These are phyloP conservation scores for Aspergillus mulundensis DNA, from an alignment of 495 filamentous ascomycete species.

Conservation along the genomic window DNA sequence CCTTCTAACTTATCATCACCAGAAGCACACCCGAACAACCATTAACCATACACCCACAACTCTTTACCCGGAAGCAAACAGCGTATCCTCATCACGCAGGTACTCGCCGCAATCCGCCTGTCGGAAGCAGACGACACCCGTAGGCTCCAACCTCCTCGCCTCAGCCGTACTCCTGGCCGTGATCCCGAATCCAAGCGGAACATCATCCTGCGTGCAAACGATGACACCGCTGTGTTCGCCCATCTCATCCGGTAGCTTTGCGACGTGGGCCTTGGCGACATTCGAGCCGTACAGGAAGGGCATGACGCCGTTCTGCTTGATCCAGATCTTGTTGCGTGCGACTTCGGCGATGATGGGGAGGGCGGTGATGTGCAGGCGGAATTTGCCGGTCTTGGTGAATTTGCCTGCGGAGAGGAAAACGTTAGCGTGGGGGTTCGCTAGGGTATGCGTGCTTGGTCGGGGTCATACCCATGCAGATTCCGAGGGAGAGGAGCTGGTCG, in stretches of 20 bases:
- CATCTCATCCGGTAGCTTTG: constrained; percentile 81
- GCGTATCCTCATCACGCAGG: constrained; percentile 65
- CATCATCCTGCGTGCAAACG: constrained; percentile 42
- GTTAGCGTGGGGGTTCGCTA: background rate
- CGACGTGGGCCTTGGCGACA: constrained; percentile 88
- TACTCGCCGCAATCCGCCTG: constrained; percentile 92
- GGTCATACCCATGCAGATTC: constrained; percentile 60
- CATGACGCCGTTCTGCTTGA: constrained; percentile 93
- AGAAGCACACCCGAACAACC: too few relatives aligned
- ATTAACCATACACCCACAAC: too few relatives aligned
- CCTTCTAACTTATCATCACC: too few relatives aligned
- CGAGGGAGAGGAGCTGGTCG: constrained; percentile 74
- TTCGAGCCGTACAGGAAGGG: constrained; percentile 86
- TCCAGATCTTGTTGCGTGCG: constrained; percentile 90
- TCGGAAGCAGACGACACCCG: constrained; percentile 76
- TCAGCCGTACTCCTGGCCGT: constrained; percentile 80
- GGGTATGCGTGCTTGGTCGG: background rate
- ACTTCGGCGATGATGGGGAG: constrained; percentile 82
- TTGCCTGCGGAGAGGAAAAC: constrained; percentile 46
- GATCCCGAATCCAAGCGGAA: constrained; percentile 64
- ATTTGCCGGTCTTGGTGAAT: constrained; percentile 91
- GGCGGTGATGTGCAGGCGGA: constrained; percentile 39
- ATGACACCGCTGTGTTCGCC: constrained; percentile 43
- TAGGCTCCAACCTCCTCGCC: constrained; percentile 77
- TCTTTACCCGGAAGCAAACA: constrained; percentile 29